Percentiles rank a stretch among this genome's conserved stretches.
Conservation (phyloP, 305 asterid genomes). For the Euphrasia arctica region DNA sequence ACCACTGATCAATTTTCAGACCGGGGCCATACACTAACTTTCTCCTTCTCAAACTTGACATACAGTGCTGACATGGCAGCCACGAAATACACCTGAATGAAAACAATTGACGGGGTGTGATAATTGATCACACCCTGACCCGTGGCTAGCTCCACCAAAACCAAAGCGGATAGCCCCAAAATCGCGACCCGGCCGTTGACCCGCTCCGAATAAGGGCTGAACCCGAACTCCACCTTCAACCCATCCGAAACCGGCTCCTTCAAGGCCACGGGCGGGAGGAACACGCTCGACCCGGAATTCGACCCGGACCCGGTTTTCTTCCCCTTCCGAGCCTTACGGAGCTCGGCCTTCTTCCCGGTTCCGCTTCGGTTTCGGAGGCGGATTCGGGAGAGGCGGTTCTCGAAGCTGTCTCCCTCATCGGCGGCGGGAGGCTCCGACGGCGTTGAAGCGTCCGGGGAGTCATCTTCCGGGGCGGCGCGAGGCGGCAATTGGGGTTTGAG, state of each 20-base stretch:
- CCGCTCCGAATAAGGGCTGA: constrained; percentile 78
- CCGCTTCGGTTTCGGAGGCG: constrained; percentile 79
- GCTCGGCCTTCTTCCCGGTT: constrained; percentile 74
- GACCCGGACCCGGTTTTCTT: constrained; percentile 54
- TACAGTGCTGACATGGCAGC: constrained; percentile 81
- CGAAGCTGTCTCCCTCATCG: constrained; percentile 59
- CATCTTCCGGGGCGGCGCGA: constrained; percentile 64
- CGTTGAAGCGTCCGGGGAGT: constrained; percentile 35
- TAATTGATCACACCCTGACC: constrained; percentile 78
- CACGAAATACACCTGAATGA: constrained; percentile 76
- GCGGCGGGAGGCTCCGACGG: constrained; percentile 38
- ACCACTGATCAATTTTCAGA: constrained; percentile 24
- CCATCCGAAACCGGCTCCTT: constrained; percentile 74
- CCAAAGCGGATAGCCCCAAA: constrained; percentile 76
- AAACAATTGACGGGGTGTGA: constrained; percentile 72
- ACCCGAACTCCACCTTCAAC: constrained; percentile 83
- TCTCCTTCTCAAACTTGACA: constrained; percentile 77
- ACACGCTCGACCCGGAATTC: constrained; percentile 51
- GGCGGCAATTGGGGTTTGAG: constrained; percentile 41
- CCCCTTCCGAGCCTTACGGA: constrained; percentile 56
- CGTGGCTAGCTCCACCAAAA: constrained; percentile 86
- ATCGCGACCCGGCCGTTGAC: constrained; percentile 73
- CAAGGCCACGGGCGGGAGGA: constrained; percentile 77
- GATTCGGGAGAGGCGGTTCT: constrained; percentile 59
- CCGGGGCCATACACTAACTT: constrained; percentile 70